Base-by-base conservation (phyloP, 2,329 filamentous ascomycete species). In the Aspergillus brunneoviolaceus region DNA sequence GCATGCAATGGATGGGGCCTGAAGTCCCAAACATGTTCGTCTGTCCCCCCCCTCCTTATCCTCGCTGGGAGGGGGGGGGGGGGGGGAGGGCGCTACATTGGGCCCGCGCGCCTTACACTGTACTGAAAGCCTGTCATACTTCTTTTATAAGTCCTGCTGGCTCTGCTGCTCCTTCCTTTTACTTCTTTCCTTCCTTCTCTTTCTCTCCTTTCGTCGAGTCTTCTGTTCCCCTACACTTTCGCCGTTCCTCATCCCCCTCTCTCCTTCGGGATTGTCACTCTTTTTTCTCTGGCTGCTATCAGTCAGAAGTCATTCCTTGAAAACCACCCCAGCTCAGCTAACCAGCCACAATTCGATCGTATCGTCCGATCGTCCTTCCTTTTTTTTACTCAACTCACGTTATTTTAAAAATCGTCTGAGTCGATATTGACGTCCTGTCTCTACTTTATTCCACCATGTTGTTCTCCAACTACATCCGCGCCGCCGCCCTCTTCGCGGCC, bases 401-500 rank as follows among this genome's bases (percentile, higher is more conserved):
- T n/a, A n/a, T 0, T 16, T 6, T 6, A 45, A 12, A 35, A 35
- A 45, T 45, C 39, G 39, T 45, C 39, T 45, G 39, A 45, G 39
- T 45, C 39, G 39, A 45, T 49, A 19, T 49, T 50, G 12, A 56
- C 54, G 9, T 6, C 25, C 27, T 25, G 23, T 50, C 21, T 39
- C 45, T 35, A 16, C 19, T 21, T 10, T 6, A 49, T 31, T 23
- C 45, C 29, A 19, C 7, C 19, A 62, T 62, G 60, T 49, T 59
- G 31, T 52, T 62, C 61, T 62, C 64, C 47, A 59, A 56, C 21
- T n/a, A 49, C 47, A n/a, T 62, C 55, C 47, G 61, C 21, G 54
- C 63, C 23, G 56, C 61, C 19, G 19, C 57, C 33, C 29, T 60
- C 23, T 61, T 60, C 6, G 51, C 60, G 10, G 59, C 61, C 39